These are phyloP conservation scores for Penium margaritaceum DNA, from an alignment of 139 green algal species.

Conservation along the genomic window DNA sequence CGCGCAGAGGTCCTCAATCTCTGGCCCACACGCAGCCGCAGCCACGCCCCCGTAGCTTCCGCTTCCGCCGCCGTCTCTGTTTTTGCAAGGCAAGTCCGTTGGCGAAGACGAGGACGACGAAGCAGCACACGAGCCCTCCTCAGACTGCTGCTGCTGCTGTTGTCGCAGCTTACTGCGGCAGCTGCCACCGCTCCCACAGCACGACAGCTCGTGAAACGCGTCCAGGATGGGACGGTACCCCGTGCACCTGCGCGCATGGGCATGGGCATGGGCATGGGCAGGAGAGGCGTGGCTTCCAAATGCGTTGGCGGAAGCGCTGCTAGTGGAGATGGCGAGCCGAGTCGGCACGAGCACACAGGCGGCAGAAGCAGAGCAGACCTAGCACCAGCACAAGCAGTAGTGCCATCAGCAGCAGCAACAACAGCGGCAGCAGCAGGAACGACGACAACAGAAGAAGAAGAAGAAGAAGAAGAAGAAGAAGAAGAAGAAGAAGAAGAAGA, in stretches of 20 bases:
- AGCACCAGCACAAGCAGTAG: background rate
- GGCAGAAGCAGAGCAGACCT: background rate
- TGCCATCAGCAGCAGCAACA: background rate
- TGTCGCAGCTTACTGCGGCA: no score
- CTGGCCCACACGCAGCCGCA: no score
- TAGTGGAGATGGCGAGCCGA: no score
- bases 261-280: background rate
- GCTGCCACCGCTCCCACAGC: no score
- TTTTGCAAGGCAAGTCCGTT: no score
- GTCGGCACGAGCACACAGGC: no score
- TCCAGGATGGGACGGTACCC: slow-evolving; percentile 69
- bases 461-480: background rate
- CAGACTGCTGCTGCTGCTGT: no score
- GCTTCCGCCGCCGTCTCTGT: no score
- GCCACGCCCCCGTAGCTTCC: no score
- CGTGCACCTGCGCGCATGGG: slow-evolving; percentile 61
- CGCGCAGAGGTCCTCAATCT: no score
- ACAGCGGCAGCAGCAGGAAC: background rate
- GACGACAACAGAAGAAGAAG: background rate
- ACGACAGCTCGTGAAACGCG: slow-evolving; percentile 27
- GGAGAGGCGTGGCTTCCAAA: slow-evolving; percentile 1
- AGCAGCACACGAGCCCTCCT: no score
- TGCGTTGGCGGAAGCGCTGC: background rate
- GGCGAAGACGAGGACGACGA: no score
- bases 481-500: background rate